These are phyloP conservation scores for Rhizoclosmatium globosum DNA, from an alignment of 192 early-diverging fungal genomes.

Conservation along the genomic window DNA sequence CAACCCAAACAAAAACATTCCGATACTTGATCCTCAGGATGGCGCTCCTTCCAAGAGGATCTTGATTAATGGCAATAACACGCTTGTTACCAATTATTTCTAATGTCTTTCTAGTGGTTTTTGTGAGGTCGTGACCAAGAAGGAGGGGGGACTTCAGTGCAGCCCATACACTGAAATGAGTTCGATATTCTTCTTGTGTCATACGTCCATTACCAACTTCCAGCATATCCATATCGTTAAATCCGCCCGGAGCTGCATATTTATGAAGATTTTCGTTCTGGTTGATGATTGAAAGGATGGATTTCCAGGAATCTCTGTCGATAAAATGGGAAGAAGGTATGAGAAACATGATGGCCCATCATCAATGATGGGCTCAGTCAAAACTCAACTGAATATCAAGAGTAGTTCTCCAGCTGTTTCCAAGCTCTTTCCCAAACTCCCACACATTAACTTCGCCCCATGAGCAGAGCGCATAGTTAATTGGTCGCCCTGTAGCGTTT, in stretches of 20 bases:
- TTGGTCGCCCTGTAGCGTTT: slow-evolving; percentile 52
- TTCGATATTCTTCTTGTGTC: slow-evolving; percentile 52
- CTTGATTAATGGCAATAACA: slow-evolving; percentile 70
- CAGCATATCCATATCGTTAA: slow-evolving; percentile 66
- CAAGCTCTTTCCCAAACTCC: slow-evolving; percentile 49
- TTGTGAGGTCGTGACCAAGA: slow-evolving; percentile 62
- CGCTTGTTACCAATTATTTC: slow-evolving; percentile 56
- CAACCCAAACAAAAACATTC: slow-evolving; percentile 40
- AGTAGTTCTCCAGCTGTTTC: slow-evolving; percentile 52
- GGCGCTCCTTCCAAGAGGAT: slow-evolving; percentile 54
- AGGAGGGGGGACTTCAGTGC: slow-evolving; percentile 67
- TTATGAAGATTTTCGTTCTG: slow-evolving; percentile 20
- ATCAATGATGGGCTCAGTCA: neutral
- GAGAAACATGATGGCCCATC: neutral
- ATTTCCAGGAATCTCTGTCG: slow-evolving; percentile 20
- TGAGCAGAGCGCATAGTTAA: slow-evolving; percentile 57
- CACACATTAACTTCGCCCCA: slow-evolving; percentile 59
- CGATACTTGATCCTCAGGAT: slow-evolving; percentile 15
- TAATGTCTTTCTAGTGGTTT: slow-evolving; percentile 22
- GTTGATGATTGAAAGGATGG: slow-evolving; percentile 46
- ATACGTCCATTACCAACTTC: slow-evolving; percentile 63
- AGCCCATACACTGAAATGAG: slow-evolving; percentile 66
- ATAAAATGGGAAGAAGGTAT: neutral
- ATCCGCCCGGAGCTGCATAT: slow-evolving; percentile 46
- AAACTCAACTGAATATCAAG: slow-evolving; percentile 31